These are phyloP conservation scores for Exutisphaerella laricina DNA, from an alignment of 2,329 filamentous ascomycete species.

Conservation along the genomic window DNA sequence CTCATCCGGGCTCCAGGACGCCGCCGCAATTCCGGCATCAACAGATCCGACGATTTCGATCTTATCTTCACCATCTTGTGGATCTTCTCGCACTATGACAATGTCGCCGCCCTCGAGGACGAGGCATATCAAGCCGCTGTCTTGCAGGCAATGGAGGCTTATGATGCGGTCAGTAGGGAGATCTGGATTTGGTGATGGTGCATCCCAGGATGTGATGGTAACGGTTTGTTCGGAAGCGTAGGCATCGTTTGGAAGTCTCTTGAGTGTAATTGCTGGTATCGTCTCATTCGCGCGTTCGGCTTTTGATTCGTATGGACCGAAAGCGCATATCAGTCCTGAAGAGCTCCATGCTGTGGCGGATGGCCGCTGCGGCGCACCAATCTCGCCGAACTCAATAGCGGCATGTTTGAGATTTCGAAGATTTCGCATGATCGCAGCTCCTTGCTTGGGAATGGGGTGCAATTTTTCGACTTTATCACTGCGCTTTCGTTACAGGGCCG, in stretches of 20 bases:
- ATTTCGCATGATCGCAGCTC: conserved; percentile 65
- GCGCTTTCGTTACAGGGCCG: too few species aligned
- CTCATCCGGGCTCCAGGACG: conserved; percentile 91
- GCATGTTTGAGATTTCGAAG: conserved; percentile 70
- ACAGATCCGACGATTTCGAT: conserved; percentile 96
- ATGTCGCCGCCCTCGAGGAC: conserved; percentile 90
- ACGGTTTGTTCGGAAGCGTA: conserved; percentile 38
- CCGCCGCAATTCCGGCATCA: conserved; percentile 82
- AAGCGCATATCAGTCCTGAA: conserved; percentile 72
- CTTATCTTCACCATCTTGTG: conserved; percentile 59
- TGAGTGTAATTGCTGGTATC: conserved; percentile 68
- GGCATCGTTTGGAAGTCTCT: conserved; percentile 44
- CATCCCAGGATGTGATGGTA: conserved; percentile 79
- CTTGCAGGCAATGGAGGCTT: conserved; percentile 77
- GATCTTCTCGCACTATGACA: conserved; percentile 70
- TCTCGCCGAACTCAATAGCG: conserved; percentile 52
- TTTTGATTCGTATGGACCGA: conserved; percentile 80
- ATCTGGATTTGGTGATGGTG: conserved; percentile 71
- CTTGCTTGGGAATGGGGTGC: not conserved
- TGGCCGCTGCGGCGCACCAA: conserved; percentile 52
- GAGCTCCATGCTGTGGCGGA: conserved; percentile 83
- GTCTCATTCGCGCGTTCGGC: too few species aligned
- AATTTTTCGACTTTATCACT: too few species aligned
- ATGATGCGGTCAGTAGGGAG: conserved; percentile 69
- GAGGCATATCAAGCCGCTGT: conserved; percentile 70